Conservation (phyloP, 768 basidiomycete species). For the Russula griseocarnosa region DNA sequence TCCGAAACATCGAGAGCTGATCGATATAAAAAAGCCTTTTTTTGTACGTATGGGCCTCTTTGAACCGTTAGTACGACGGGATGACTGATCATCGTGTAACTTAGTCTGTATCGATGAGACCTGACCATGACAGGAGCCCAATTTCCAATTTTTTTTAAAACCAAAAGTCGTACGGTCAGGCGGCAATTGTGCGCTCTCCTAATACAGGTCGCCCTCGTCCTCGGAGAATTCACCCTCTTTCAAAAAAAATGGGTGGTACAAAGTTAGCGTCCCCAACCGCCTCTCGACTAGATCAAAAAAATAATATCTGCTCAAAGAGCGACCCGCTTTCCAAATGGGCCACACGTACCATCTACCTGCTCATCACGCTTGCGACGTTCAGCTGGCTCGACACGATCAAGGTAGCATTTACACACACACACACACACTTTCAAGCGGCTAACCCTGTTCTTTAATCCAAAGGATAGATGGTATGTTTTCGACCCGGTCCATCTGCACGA, state of each 20-base stretch:
- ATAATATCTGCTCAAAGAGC: neutral
- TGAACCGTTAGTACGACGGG: too few species aligned
- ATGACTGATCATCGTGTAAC: too few species aligned
- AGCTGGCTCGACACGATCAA: conserved; percentile 28
- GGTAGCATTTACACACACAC: neutral
- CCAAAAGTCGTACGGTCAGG: neutral
- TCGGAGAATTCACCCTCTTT: neutral
- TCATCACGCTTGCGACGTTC: conserved; percentile 14
- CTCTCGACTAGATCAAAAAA: neutral
- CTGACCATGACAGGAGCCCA: too few species aligned
- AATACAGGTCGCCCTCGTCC: neutral
- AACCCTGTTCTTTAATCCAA: neutral
- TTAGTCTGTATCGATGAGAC: too few species aligned
- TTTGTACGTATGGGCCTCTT: too few species aligned
- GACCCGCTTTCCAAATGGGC: conserved; percentile 23
- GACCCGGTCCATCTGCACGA: conserved; percentile 67
- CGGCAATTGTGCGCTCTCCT: neutral
- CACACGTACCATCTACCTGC: conserved; percentile 6
- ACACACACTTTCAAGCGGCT: neutral
- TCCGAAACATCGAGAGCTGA: too few species aligned
- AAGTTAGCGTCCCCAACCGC: neutral
- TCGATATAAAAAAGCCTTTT: too few species aligned
- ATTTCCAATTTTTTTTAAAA: neutral
- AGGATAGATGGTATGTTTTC: conserved; percentile 88
- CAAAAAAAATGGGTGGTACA: conserved; percentile 1